Evolutionary conservation across 768 basidiomycete species (phyloP).

Genomic region (Candolleomyces aberdarensis): DNA sequence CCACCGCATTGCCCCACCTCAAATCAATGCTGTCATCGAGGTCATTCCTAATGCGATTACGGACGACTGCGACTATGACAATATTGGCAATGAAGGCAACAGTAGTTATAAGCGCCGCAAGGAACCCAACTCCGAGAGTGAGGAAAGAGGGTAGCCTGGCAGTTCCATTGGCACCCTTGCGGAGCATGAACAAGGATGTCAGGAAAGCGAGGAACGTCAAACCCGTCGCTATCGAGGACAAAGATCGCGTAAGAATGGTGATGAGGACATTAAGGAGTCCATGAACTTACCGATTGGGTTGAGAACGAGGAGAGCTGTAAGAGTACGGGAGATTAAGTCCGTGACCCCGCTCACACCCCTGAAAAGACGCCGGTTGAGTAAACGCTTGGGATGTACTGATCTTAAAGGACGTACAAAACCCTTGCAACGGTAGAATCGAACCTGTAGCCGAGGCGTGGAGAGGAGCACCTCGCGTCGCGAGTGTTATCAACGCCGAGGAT

Average conservation of each 20-base stretch:
- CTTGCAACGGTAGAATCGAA: slow-evolving; percentile 48
- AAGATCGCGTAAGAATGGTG: neutral
- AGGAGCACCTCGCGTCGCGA: slow-evolving; percentile 42
- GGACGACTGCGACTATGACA: slow-evolving; percentile 44
- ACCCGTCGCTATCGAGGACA: slow-evolving; percentile 34
- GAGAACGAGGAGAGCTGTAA: slow-evolving; percentile 49
- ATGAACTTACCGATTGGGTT: slow-evolving; percentile 49
- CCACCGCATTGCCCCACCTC: slow-evolving; percentile 49
- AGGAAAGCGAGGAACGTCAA: slow-evolving; percentile 50
- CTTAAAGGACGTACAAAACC: slow-evolving; percentile 34
- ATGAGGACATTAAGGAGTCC: neutral
- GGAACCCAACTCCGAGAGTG: slow-evolving; percentile 32
- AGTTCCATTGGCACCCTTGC: slow-evolving; percentile 33
- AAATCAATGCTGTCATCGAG: slow-evolving; percentile 38
- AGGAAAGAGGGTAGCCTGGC: slow-evolving; percentile 36
- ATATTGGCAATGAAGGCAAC: slow-evolving; percentile 53
- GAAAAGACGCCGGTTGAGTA: slow-evolving; percentile 26
- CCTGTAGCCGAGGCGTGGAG: slow-evolving; percentile 49
- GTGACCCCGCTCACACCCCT: slow-evolving; percentile 1
- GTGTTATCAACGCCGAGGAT: slow-evolving; percentile 38
- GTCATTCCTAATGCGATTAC: slow-evolving; percentile 37
- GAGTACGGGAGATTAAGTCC: slow-evolving; percentile 38
- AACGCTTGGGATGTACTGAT: slow-evolving; percentile 9
- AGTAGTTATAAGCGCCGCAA: slow-evolving; percentile 45
- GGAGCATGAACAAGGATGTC: slow-evolving; percentile 43